These are phyloP conservation scores for Pseudocohnilembus persalinus DNA, from an alignment of 169 alveolate species.

Conservation along the genomic window DNA sequence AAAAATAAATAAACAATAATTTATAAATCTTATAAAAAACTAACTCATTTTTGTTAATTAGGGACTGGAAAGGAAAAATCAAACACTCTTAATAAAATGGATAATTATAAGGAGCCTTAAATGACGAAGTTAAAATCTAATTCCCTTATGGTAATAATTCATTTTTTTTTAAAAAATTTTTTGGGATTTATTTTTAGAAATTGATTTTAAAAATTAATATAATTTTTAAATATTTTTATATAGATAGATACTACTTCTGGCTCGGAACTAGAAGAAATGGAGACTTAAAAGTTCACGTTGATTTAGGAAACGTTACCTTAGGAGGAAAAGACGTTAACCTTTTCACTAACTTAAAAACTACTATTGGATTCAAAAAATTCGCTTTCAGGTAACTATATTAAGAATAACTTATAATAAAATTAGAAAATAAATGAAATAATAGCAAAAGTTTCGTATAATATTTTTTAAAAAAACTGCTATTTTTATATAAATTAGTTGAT, in stretches of 20 bases:
- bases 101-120: background rate
- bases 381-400: background rate
- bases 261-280: background rate
- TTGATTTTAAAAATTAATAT: too few relatives aligned
- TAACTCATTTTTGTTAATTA: background rate
- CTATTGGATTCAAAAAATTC: background rate
- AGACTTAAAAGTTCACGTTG: background rate
- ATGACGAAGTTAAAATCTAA: background rate
- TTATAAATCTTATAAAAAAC: background rate
- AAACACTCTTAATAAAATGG: background rate
- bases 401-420: too few relatives aligned
- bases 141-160: background rate
- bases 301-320: background rate
- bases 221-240: too few relatives aligned
- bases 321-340: background rate
- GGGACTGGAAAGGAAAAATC: background rate
- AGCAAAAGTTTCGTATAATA: too few relatives aligned
- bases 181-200: background rate
- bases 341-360: background rate
- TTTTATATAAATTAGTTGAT: background rate
- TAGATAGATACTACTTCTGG: background rate
- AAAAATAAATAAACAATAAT: too few relatives aligned
- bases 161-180: too few relatives aligned
- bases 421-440: too few relatives aligned
- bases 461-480: too few relatives aligned